A percentile compares a stretch with the other conserved stretches of the same genome.
Evolutionary conservation across 73 alveolate genomes (phyloP).

Genomic region (Paramecium caudatum): DNA sequence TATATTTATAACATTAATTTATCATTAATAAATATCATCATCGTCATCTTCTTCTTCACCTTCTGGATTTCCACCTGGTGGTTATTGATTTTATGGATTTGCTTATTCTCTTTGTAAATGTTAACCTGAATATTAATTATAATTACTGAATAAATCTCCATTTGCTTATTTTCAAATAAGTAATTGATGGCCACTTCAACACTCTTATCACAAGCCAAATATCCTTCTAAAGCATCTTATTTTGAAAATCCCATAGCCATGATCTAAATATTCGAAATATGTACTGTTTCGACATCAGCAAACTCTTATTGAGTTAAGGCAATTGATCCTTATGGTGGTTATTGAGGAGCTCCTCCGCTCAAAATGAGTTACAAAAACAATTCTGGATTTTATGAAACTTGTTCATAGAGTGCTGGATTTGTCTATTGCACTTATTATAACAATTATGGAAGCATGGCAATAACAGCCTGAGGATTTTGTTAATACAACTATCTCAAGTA

Average conservation of each 20-base stretch:
- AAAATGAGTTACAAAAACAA: constrained; percentile 59
- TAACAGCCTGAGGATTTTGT: constrained; percentile 67
- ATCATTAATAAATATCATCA: constrained; percentile 27
- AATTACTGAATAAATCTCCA: constrained; percentile 68
- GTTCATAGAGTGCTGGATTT: constrained; percentile 50
- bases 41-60: not conserved
- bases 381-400: constrained; percentile 67
- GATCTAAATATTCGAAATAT: not conserved
- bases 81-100: not conserved
- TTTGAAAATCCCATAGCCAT: constrained; percentile 70
- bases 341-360: constrained; percentile 46
- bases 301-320: constrained; percentile 60
- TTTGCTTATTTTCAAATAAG: constrained; percentile 68
- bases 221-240: constrained; percentile 73
- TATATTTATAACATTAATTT: not conserved
- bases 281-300: constrained; percentile 54
- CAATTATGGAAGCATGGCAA: constrained; percentile 49
- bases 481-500: constrained; percentile 48
- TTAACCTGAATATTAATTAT: not conserved
- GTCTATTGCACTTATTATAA: constrained; percentile 58
- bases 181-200: constrained; percentile 71
- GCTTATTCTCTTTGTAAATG: constrained; percentile 36
- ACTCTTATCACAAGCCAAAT: constrained; percentile 73
- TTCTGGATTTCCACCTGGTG: constrained; percentile 12
- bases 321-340: constrained; percentile 40